Evolutionary conservation across 768 basidiomycete genomes (phyloP).

Genomic region (Pleurotus cornucopiae): DNA sequence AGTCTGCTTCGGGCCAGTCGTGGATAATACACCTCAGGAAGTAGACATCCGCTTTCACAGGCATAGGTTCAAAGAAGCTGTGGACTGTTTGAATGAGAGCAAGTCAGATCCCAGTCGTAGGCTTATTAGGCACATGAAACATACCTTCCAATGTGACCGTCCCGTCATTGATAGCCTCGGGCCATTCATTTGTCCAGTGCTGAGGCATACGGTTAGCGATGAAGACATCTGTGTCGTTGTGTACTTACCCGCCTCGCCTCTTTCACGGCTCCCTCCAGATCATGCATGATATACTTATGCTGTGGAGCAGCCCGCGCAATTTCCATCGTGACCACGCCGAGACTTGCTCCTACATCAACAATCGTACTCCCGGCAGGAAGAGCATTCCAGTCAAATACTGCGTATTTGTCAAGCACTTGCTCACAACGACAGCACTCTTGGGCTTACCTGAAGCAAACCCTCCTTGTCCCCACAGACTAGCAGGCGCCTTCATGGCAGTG

Average conservation of each 20-base stretch:
- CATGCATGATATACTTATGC: slow-evolving; percentile 49
- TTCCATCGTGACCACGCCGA: slow-evolving; percentile 39
- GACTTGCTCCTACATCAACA: slow-evolving; percentile 57
- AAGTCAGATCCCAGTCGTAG: too few relatives aligned
- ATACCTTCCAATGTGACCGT: slow-evolving; percentile 23
- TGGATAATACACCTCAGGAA: slow-evolving; percentile 58
- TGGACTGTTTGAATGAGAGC: slow-evolving; percentile 15
- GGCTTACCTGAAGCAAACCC: neutral
- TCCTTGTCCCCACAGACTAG: neutral
- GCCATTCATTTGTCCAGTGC: slow-evolving; percentile 3
- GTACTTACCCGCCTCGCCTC: slow-evolving; percentile 30
- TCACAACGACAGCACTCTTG: neutral
- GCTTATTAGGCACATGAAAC: neutral
- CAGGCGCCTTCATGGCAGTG: slow-evolving; percentile 24
- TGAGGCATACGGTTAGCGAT: neutral
- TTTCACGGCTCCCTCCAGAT: slow-evolving; percentile 41
- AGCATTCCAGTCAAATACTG: slow-evolving; percentile 49
- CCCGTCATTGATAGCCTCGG: slow-evolving; percentile 11
- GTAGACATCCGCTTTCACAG: slow-evolving; percentile 38
- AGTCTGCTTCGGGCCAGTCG: slow-evolving; percentile 55
- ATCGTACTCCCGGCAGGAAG: slow-evolving; percentile 40
- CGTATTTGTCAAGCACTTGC: neutral
- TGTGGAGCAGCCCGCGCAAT: slow-evolving; percentile 27
- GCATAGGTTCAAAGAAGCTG: slow-evolving; percentile 39
- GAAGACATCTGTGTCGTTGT: neutral